Base-by-base conservation (phyloP, 176 grass and related monocot genomes). In the Hsuehochloa calcarea region DNA sequence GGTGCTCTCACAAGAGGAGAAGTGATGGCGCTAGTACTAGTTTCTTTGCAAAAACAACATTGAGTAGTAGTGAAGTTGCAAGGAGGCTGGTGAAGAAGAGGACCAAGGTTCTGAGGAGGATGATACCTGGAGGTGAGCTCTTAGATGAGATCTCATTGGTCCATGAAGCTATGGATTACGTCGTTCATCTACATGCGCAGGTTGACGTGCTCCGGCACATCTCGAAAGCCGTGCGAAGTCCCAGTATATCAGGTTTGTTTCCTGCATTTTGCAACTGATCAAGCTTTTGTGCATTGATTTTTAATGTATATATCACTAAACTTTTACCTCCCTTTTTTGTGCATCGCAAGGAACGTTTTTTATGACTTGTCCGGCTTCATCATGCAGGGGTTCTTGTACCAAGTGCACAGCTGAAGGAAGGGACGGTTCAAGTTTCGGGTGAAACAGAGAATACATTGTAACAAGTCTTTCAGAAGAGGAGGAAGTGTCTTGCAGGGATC, bases 91-190 rank as follows among this genome's bases (percentile, higher is more conserved):
- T 92, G 86, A 85, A 74, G 72, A 94, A 68, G 82, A 90, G 86
- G 88, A 92, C 84, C 80, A 86, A 85, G 65, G 56, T 87, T 60
- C 90, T 97, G 77, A 87, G 82, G 54, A 94, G 56, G 51, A 80
- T 97, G 50, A 69, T 94, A 46, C 94, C 94, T 0, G 94, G 94
- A 16, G 92, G 92, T 0, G 88, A 97, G 80, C 15, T 74, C 35
- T 37, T 97, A 34, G 72, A 87, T 14, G 92, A 85, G 54, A 47
- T 35, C 80, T 85, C 88, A 45, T 47, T 97, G 73, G 40, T 97
- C 34, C 85, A 74, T 35, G 94, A 97, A 43, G 82, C 88, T 58
- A 41, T 97, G 80, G 94, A 97, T 44, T 94, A 97, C 45, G 90
- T 92, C 5, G 82, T 79, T 19, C 89, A 89, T 73, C 92, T 97